These are phyloP conservation scores for Blastomyces percursus DNA, from an alignment of 2,329 filamentous ascomycete genomes.

Conservation along the genomic window DNA sequence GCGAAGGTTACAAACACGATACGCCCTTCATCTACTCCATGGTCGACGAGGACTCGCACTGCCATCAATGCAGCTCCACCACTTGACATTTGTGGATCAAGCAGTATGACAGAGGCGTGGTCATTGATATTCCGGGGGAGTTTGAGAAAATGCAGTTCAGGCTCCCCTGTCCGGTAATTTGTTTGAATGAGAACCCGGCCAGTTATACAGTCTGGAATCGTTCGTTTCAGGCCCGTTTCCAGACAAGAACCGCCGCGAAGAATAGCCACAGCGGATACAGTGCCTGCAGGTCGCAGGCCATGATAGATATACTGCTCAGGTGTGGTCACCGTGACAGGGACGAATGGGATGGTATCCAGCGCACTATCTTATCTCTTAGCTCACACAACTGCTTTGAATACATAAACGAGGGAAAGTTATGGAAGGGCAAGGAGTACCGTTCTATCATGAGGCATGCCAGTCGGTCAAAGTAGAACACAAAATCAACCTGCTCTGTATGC, in stretches of 20 bases:
- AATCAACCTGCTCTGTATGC: conserved; percentile 70
- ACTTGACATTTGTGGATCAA: conserved; percentile 91
- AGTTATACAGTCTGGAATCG: conserved; percentile 84
- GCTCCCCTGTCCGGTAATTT: conserved; percentile 72
- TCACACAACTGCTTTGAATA: neutral
- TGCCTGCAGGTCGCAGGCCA: conserved; percentile 60
- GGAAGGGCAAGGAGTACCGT: conserved; percentile 28
- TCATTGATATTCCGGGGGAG: conserved; percentile 61
- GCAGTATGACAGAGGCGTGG: conserved; percentile 70
- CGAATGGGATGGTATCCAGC: conserved; percentile 53
- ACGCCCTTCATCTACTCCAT: conserved; percentile 70
- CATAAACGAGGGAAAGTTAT: neutral
- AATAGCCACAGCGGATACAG: conserved; percentile 75
- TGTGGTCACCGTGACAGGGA: conserved; percentile 54
- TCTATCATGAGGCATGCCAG: conserved; percentile 77
- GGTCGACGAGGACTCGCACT: conserved; percentile 87
- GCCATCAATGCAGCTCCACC: conserved; percentile 85
- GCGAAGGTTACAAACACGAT: conserved; percentile 93
- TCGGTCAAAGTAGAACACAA: conserved; percentile 95
- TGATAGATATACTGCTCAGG: conserved; percentile 58
- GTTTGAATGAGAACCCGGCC: conserved; percentile 87
- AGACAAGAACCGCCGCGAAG: conserved; percentile 81
- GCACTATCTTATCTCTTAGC: conserved; percentile 24
- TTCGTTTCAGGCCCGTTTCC: conserved; percentile 76
- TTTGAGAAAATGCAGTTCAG: conserved; percentile 81